Percentiles rank a stretch among this genome's conserved stretches.
These are phyloP conservation scores for Ophioceras dolichostomum DNA, from an alignment of 2,329 filamentous ascomycete genomes.

Conservation along the genomic window DNA sequence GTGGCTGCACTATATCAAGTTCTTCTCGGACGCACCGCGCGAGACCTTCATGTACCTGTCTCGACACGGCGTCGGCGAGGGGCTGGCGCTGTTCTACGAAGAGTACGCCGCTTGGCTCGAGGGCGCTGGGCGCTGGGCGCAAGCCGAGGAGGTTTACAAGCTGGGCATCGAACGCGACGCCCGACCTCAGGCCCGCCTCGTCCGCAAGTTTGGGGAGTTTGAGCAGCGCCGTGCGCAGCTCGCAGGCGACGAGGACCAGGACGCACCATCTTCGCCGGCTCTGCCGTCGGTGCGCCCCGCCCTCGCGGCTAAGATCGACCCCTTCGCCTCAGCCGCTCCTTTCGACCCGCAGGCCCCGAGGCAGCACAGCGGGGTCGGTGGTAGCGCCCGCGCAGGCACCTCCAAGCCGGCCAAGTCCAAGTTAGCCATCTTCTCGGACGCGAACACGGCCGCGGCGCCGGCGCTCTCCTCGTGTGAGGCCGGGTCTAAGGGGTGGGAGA, in stretches of 20 bases:
- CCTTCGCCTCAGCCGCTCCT: slow-evolving; percentile 50
- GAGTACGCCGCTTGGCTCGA: slow-evolving; percentile 94
- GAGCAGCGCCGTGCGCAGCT: slow-evolving; percentile 57
- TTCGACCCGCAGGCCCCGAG: slow-evolving; percentile 50
- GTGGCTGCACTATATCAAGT: slow-evolving; percentile 86
- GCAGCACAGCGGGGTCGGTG: slow-evolving; percentile 28
- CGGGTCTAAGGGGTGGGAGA: slow-evolving; percentile 73
- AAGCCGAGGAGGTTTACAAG: slow-evolving; percentile 89
- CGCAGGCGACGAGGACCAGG: slow-evolving; percentile 27
- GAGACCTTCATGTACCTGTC: slow-evolving; percentile 89
- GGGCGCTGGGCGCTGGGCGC: slow-evolving; percentile 66
- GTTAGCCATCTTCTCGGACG: slow-evolving; percentile 83
- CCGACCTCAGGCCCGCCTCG: slow-evolving; percentile 63
- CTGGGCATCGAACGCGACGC: slow-evolving; percentile 84
- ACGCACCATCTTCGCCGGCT: slow-evolving; percentile 73
- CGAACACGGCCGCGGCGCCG: slow-evolving; percentile 44
- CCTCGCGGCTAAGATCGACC: slow-evolving; percentile 74
- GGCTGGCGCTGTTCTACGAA: slow-evolving; percentile 86
- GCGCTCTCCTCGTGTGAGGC: slow-evolving; percentile 38
- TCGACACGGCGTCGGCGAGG: slow-evolving; percentile 76
- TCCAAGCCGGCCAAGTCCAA: slow-evolving; percentile 65
- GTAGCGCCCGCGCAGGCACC: slow-evolving; percentile 32
- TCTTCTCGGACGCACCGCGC: slow-evolving; percentile 86
- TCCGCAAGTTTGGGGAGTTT: slow-evolving; percentile 89
- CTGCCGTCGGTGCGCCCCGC: slow-evolving; percentile 73